Evolutionary conservation across 2,329 filamentous ascomycete genomes (phyloP).

Genomic region (Diaporthe vexans): DNA sequence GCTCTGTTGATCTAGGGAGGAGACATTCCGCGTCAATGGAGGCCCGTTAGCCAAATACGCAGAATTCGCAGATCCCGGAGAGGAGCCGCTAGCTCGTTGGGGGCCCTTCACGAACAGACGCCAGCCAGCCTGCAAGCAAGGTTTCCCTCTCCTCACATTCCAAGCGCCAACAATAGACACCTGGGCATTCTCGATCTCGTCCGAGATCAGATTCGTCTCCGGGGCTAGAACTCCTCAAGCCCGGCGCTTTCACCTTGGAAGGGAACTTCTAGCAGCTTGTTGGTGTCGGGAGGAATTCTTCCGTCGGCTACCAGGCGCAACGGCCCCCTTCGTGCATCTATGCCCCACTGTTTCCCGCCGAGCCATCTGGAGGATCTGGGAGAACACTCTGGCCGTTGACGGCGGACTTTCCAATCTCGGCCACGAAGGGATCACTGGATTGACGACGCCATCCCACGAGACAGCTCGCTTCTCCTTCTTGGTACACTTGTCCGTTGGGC

Average conservation of each 20-base stretch:
- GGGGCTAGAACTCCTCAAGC: constrained; percentile 9
- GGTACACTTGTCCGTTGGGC: background rate
- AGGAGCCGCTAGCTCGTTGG: background rate
- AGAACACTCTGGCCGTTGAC: background rate
- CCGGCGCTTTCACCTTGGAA: background rate
- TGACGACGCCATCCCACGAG: background rate
- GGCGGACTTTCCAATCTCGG: constrained; percentile 18
- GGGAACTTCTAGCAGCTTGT: constrained; percentile 2
- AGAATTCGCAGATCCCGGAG: background rate
- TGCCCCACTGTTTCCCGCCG: constrained; percentile 12
- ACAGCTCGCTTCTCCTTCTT: background rate
- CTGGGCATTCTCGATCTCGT: background rate
- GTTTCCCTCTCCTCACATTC: background rate
- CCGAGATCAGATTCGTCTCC: background rate
- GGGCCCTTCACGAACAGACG: background rate
- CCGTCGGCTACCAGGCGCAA: constrained; percentile 24
- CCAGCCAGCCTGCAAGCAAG: constrained; percentile 4
- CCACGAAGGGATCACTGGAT: background rate
- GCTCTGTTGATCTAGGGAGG: constrained; percentile 1
- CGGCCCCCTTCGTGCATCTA: background rate
- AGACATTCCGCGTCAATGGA: background rate
- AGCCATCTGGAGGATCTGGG: background rate
- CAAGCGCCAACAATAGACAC: background rate
- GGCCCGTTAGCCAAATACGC: background rate
- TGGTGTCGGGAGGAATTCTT: constrained; percentile 19